These are phyloP conservation scores for Picocystis sp. DNA, from an alignment of 163 green algal genomes.

Conservation along the genomic window DNA sequence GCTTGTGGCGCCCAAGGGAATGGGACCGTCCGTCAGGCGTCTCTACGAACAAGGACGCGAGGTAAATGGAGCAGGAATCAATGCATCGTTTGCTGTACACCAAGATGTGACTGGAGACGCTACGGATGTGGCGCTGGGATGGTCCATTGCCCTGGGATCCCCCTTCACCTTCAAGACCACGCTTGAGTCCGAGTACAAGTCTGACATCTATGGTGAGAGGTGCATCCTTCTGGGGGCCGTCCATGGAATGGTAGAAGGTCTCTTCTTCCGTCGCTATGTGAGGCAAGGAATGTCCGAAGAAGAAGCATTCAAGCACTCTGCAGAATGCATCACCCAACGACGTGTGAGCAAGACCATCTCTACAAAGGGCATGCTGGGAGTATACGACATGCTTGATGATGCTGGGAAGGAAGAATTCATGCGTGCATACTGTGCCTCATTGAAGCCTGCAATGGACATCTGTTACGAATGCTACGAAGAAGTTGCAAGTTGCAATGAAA, in stretches of 20 bases:
- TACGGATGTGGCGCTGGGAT: constrained; percentile 89
- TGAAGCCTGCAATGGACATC: constrained; percentile 84
- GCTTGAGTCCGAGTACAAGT: constrained; percentile 97
- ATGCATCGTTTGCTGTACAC: constrained; percentile 94
- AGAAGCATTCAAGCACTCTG: constrained; percentile 87
- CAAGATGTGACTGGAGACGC: constrained; percentile 89
- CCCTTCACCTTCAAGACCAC: constrained; percentile 88
- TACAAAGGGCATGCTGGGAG: constrained; percentile 52
- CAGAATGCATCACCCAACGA: constrained; percentile 96
- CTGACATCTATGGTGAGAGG: constrained; percentile 98
- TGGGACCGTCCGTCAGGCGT: constrained; percentile 91
- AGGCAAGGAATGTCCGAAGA: constrained; percentile 32
- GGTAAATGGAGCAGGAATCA: constrained; percentile 96
- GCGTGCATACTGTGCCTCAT: constrained; percentile 55
- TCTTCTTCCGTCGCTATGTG: constrained; percentile 71
- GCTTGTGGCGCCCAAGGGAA: constrained; percentile 97
- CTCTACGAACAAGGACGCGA: constrained; percentile 98
- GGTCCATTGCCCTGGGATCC: constrained; percentile 83
- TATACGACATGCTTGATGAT: constrained; percentile 76
- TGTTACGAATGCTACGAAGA: constrained; percentile 99
- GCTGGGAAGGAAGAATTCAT: constrained; percentile 85
- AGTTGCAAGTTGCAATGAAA: constrained; percentile 93
- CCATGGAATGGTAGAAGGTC: constrained; percentile 92
- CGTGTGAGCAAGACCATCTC: constrained; percentile 86
- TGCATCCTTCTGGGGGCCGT: constrained; percentile 93